phyloP scores from a whole-genome alignment of 257 asterid species.

The Parsonsia alboflavescens region DNA sequence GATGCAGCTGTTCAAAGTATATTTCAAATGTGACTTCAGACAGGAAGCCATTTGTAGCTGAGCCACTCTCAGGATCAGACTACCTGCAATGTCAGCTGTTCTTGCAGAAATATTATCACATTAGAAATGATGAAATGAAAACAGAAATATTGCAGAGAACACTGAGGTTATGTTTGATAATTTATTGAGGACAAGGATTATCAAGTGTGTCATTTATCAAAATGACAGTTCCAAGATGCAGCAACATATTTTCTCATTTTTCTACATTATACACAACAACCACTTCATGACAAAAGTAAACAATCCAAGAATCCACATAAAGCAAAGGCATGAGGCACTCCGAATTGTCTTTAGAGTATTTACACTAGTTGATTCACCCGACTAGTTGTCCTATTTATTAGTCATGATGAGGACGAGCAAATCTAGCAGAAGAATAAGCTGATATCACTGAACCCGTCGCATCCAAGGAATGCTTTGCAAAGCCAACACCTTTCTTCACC shows the following conservation, averaged over 20 bases:
- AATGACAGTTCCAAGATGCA: background rate
- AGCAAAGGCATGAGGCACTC: background rate
- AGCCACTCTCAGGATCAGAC: no score
- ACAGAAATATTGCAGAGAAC: background rate
- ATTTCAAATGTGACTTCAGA: no score
- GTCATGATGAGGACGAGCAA: conserved; percentile 15
- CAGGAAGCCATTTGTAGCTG: no score
- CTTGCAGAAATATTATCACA: background rate
- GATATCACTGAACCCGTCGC: conserved; percentile 62
- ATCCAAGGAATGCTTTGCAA: conserved; percentile 52
- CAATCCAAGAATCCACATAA: background rate
- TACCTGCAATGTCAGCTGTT: no score
- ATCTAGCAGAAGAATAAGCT: conserved; percentile 44
- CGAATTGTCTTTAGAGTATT: background rate
- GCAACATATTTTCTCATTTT: background rate
- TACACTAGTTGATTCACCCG: conserved; percentile 16
- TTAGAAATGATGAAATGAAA: background rate
- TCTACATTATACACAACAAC: conserved; percentile 1
- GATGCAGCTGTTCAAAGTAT: no score
- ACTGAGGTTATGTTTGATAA: background rate
- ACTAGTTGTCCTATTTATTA: conserved; percentile 11
- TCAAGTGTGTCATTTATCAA: background rate
- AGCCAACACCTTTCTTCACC: conserved; percentile 36
- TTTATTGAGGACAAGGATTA: background rate
- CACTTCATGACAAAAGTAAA: background rate